Conservation (phyloP, 768 basidiomycete genomes). For the Pleurotus tuoliensis region DNA sequence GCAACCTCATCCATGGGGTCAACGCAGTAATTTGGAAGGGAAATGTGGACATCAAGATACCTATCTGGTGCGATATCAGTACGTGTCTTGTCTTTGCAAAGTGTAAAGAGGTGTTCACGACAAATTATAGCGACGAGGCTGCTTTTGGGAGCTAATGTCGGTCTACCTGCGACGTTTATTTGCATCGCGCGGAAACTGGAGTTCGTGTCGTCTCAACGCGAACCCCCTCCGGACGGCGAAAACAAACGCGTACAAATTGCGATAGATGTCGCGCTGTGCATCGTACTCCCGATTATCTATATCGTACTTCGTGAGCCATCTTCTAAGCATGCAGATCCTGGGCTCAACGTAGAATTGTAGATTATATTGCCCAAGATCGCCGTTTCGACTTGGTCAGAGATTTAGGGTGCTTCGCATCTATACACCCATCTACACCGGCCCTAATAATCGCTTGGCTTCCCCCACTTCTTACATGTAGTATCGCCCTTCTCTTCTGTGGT, state of each 20-base stretch:
- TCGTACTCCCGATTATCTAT: constrained; percentile 51
- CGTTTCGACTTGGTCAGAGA: constrained; percentile 60
- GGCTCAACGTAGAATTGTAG: constrained; percentile 24
- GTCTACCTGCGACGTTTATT: constrained; percentile 1
- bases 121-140: constrained; percentile 36
- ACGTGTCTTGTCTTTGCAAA: constrained; percentile 5
- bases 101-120: no score
- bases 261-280: constrained; percentile 46
- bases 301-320: constrained; percentile 52
- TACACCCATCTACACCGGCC: constrained; percentile 38
- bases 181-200: constrained; percentile 6
- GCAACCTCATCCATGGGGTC: constrained; percentile 39
- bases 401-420: constrained; percentile 49
- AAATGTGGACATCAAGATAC: constrained; percentile 32
- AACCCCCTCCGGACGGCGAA: constrained; percentile 20
- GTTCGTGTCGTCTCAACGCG: constrained; percentile 3
- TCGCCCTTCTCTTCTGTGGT: constrained; percentile 41
- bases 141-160: constrained; percentile 19
- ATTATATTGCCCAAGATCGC: constrained; percentile 54
- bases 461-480: constrained; percentile 37
- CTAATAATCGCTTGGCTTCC: constrained; percentile 43
- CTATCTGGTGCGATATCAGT: constrained; percentile 70
- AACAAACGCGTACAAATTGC: constrained; percentile 37
- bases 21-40: constrained; percentile 54
- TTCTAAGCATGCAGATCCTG: background rate